A percentile compares a stretch with the other conserved stretches of the same genome.
Evolutionary conservation across 2,329 filamentous ascomycete species (phyloP).

Genomic region (Didymella glomerata): DNA sequence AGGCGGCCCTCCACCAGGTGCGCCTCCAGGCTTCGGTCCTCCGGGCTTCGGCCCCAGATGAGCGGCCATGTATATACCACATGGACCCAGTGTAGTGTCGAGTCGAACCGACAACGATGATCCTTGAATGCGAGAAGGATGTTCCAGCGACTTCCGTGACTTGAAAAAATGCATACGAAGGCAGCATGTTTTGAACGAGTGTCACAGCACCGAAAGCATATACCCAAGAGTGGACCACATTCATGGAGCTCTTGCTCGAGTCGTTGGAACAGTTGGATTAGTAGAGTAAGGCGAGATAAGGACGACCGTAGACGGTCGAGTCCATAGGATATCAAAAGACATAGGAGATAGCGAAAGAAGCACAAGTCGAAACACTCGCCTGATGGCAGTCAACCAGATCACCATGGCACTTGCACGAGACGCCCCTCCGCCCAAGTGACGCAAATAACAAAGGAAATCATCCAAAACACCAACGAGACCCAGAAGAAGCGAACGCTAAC

Average conservation of each 20-base stretch:
- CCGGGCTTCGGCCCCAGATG: constrained; percentile 27
- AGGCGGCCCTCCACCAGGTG: constrained; percentile 26
- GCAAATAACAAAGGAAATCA: constrained; percentile 5
- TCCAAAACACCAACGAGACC: not conserved
- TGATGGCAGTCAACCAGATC: not conserved
- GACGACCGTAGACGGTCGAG: not conserved
- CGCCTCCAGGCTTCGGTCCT: constrained; percentile 25
- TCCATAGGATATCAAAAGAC: constrained; percentile 15
- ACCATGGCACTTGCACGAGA: not conserved
- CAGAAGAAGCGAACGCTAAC: constrained; percentile 7
- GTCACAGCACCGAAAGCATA: not conserved
- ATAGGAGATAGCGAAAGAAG: constrained; percentile 16
- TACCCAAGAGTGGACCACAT: not conserved
- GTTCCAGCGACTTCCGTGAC: not conserved
- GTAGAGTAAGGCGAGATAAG: not conserved
- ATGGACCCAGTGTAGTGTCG: not conserved
- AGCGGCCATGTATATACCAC: not conserved
- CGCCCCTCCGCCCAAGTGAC: not conserved
- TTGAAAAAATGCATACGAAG: not conserved
- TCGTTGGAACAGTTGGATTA: not conserved
- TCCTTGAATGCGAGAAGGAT: not conserved
- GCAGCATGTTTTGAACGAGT: not conserved
- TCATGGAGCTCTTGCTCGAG: not conserved
- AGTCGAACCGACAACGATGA: not conserved
- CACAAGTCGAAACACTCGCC: not conserved